A percentile compares a stretch with the other conserved stretches of the same genome.
These are phyloP conservation scores for Ulvella scutata DNA, from an alignment of 139 green algal genomes.

Conservation along the genomic window DNA sequence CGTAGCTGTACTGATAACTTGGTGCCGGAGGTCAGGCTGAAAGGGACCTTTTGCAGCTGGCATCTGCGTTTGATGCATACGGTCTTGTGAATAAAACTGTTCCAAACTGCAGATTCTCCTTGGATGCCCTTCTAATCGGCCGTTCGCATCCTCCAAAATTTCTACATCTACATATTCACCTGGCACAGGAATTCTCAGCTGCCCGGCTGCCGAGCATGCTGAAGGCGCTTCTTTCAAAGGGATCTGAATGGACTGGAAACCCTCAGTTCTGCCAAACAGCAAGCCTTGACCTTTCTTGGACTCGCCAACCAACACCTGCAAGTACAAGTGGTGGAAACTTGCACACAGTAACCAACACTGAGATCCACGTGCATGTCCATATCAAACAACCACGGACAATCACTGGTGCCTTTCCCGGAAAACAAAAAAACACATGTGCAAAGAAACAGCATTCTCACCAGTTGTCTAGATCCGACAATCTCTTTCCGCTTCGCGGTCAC, in stretches of 20 bases:
- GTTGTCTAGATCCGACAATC: conserved; percentile 36
- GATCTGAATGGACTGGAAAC: background rate
- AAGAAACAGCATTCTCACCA: conserved; percentile 10
- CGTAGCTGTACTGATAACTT: too few relatives aligned
- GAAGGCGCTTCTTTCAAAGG: background rate
- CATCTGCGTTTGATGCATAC: too few relatives aligned
- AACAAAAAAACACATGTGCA: background rate
- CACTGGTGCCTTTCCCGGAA: background rate
- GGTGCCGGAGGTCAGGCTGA: too few relatives aligned
- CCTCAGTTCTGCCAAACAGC: background rate
- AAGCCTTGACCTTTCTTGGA: background rate
- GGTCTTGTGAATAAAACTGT: too few relatives aligned
- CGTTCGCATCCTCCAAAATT: background rate
- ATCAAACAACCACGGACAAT: background rate
- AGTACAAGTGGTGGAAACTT: too few relatives aligned
- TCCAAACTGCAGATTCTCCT: background rate
- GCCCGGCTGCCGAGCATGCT: background rate
- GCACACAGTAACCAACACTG: background rate
- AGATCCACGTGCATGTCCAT: background rate
- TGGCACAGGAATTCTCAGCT: background rate
- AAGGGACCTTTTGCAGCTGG: too few relatives aligned
- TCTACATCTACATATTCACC: background rate
- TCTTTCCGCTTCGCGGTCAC: conserved; percentile 8
- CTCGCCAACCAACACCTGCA: background rate
- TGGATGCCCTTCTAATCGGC: background rate